phyloP scores from a whole-genome alignment of 1,284 basidiomycete genomes.

The Ceratobasidium sp. region DNA sequence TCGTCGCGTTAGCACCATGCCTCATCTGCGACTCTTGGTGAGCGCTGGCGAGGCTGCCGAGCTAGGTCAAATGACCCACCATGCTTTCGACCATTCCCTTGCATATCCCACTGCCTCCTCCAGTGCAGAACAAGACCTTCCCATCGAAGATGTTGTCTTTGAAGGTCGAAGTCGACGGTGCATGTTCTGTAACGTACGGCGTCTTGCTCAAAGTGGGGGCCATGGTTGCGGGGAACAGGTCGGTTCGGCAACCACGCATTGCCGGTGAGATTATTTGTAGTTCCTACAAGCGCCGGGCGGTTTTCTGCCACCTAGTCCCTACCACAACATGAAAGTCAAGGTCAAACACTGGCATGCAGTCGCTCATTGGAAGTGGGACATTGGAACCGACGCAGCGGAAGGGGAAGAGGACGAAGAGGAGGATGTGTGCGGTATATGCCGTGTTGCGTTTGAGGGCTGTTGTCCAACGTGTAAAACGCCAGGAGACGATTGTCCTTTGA shows the following conservation, averaged over 20 bases:
- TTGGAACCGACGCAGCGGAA: slow-evolving; percentile 60
- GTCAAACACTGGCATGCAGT: slow-evolving; percentile 88
- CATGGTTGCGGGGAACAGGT: slow-evolving; percentile 31
- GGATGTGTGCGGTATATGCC: slow-evolving; percentile 95
- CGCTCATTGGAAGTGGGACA: slow-evolving; percentile 90
- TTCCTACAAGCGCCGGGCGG: slow-evolving; percentile 6
- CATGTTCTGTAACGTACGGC: background rate
- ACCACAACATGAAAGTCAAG: slow-evolving; percentile 76
- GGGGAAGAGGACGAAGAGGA: slow-evolving; percentile 70
- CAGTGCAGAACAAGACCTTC: slow-evolving; percentile 95
- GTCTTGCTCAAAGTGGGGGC: slow-evolving; percentile 30
- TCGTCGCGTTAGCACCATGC: slow-evolving; percentile 85
- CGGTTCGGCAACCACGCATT: slow-evolving; percentile 10
- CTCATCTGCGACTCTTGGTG: slow-evolving; percentile 70
- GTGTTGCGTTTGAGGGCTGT: slow-evolving; percentile 90
- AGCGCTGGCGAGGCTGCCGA: background rate
- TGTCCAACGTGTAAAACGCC: slow-evolving; percentile 95
- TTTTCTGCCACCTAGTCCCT: background rate
- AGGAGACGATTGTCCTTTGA: slow-evolving; percentile 96
- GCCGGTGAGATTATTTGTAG: slow-evolving; percentile 8
- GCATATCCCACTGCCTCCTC: slow-evolving; percentile 93
- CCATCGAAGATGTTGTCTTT: slow-evolving; percentile 86
- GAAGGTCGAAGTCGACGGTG: slow-evolving; percentile 74
- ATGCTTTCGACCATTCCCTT: slow-evolving; percentile 87
- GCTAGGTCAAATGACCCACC: slow-evolving; percentile 62